phyloP scores from a whole-genome alignment of 352 stramenopile genomes.

The Phytopythium vexans region DNA sequence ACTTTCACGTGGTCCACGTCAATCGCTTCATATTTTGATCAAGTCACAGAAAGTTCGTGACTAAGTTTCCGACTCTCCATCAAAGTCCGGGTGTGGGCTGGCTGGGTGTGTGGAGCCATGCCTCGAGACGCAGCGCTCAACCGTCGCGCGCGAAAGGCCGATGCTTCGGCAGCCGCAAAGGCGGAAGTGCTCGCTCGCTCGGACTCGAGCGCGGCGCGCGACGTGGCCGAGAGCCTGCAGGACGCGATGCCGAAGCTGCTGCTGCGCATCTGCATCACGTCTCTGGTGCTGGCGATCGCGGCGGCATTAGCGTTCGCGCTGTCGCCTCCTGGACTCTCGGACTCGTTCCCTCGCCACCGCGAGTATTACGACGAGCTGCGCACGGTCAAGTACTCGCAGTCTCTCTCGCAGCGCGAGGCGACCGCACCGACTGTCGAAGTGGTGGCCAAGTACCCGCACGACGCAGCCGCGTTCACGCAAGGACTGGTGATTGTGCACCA shows the following conservation, averaged over 20 bases:
- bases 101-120: no score
- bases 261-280: slow-evolving; percentile 24
- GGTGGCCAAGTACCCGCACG: slow-evolving; percentile 75
- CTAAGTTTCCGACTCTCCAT: no score
- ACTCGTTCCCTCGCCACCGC: not conserved
- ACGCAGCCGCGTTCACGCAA: slow-evolving; percentile 83
- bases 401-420: slow-evolving; percentile 6
- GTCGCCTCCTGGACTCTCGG: slow-evolving; percentile 7
- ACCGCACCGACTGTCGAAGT: slow-evolving; percentile 44
- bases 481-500: slow-evolving; percentile 61
- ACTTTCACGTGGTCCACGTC: no score
- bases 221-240: slow-evolving; percentile 7
- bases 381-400: slow-evolving; percentile 12
- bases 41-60: no score
- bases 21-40: no score
- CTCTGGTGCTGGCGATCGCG: slow-evolving; percentile 21
- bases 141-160: not conserved
- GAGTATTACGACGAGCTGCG: slow-evolving; percentile 8
- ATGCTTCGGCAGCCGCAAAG: not conserved
- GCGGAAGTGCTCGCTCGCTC: not conserved
- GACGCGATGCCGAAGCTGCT: slow-evolving; percentile 30
- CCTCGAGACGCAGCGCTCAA: not conserved
- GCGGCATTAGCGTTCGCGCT: slow-evolving; percentile 10
- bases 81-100: no score
- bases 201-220: slow-evolving; percentile 2